phyloP scores from a whole-genome alignment of 352 stramenopile species.

The Globisporangium emineosum region DNA sequence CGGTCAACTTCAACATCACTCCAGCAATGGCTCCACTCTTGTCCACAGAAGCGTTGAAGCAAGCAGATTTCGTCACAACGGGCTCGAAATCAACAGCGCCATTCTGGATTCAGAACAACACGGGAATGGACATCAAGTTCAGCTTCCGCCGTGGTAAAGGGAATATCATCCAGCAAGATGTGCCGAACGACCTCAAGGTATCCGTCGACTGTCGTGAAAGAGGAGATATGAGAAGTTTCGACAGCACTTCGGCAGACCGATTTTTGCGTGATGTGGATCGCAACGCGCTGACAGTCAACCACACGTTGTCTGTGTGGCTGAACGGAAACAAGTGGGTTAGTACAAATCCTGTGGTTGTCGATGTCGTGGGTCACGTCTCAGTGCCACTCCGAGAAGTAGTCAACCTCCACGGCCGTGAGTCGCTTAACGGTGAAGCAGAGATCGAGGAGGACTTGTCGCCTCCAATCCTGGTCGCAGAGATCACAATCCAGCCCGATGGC shows the following conservation, averaged over 20 bases:
- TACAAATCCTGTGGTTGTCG: conserved; percentile 80
- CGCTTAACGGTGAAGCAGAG: conserved; percentile 26
- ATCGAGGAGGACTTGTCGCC: conserved; percentile 57
- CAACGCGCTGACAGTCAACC: conserved; percentile 78
- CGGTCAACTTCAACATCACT: conserved; percentile 86
- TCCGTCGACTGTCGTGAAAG: conserved; percentile 84
- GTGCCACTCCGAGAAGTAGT: conserved; percentile 67
- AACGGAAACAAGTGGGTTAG: conserved; percentile 88
- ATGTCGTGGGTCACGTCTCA: conserved; percentile 84
- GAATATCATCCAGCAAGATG: conserved; percentile 75
- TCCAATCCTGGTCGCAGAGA: conserved; percentile 81
- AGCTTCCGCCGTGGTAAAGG: conserved; percentile 81
- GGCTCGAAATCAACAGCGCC: conserved; percentile 82
- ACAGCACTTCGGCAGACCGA: conserved; percentile 72
- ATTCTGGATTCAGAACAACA: conserved; percentile 90
- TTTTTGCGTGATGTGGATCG: conserved; percentile 72
- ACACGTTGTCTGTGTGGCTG: conserved; percentile 85
- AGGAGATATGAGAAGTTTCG: conserved; percentile 86
- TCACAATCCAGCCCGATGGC: conserved; percentile 83
- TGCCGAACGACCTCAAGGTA: conserved; percentile 62
- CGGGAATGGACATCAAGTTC: conserved; percentile 79
- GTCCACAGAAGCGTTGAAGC: conserved; percentile 72
- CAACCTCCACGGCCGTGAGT: conserved; percentile 19
- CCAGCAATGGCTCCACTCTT: conserved; percentile 83
- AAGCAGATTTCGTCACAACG: conserved; percentile 85